phyloP scores from a whole-genome alignment of 129 eudicot genomes.

The Escallonia rubra region DNA sequence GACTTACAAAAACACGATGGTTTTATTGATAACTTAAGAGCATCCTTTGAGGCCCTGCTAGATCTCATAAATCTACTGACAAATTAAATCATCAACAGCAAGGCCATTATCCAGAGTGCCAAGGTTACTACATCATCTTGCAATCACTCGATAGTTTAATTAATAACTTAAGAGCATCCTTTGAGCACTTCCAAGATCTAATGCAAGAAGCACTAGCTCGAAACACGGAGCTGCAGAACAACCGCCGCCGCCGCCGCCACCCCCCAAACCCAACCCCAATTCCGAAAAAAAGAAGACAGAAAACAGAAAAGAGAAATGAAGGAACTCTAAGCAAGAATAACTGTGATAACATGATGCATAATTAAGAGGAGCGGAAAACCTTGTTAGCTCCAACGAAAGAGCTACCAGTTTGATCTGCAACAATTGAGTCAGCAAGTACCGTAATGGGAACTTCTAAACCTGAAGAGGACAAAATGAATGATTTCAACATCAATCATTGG shows the following conservation, averaged over 20 bases:
- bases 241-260: too few relatives aligned
- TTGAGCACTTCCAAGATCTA: too few relatives aligned
- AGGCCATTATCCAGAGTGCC: not conserved
- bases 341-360: not conserved
- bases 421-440: slow-evolving; percentile 73
- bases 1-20: too few relatives aligned
- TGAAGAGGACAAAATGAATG: slow-evolving; percentile 19
- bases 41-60: not conserved
- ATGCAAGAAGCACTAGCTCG: too few relatives aligned
- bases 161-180: too few relatives aligned
- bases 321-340: not conserved
- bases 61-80: not conserved
- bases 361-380: slow-evolving; percentile 30
- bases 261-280: too few relatives aligned
- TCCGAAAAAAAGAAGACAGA: not conserved
- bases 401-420: slow-evolving; percentile 41
- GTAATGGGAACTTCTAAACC: slow-evolving; percentile 70
- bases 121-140: too few relatives aligned
- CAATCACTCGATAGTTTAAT: too few relatives aligned
- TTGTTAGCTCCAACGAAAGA: slow-evolving; percentile 26
- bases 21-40: not conserved
- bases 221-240: too few relatives aligned
- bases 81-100: not conserved
- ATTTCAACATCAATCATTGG: not conserved
- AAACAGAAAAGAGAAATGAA: not conserved